Base-by-base conservation (phyloP, 2,329 filamentous ascomycete species). In the Fusarium ramigenum region DNA sequence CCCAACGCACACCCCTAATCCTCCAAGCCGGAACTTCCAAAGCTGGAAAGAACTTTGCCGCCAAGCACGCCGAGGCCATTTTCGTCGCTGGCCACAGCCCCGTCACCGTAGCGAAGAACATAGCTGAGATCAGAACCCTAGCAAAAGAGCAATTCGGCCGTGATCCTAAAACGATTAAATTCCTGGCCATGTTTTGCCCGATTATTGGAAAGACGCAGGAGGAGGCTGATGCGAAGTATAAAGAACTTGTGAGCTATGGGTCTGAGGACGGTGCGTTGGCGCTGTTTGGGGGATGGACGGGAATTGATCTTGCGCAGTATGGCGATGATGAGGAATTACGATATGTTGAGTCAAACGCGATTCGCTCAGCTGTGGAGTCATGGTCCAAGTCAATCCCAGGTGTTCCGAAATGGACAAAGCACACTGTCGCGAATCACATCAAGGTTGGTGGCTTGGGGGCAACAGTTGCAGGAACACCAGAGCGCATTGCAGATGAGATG, bases 251-350 rank as follows among this genome's bases (percentile, higher is more conserved):
- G 12, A 85, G 86, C 62, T 89, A 93, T 76, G 92, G 90, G 0
- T 86, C 84, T 10, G 80, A 81, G 32, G 92, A 88, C 71, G 92
- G 93, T 4, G 92, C 92, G 0, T 79, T 93, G 59, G 90, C 92
- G 4, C 80, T 94, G 19, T 94, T 94, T 76, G 91, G 92, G 25
- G 92, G 92, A 0, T 94, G 92, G 92, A 93, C 92, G 0, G 92
- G 86, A 1, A 86, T 87, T 30, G 85, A 88, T 64, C 75, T 87
- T 12, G 83, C 85, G 39, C 83, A 87, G 63, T 93, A 92, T 75
- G 87, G 84, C 0, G 91, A 93, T 54, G 90, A 92, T 18, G 86
- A 93, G 77, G 91, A 93, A 78, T 78, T 93, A 63, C 82, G 90
- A 49, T 83, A 89, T 54, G 88, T 92, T 11, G 86, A 91, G 78